Evolutionary conservation across 345 rosid genomes (phyloP), one percentile per base, ranked within the genome.

Genomic region (Citrus cavaleriei): DNA sequence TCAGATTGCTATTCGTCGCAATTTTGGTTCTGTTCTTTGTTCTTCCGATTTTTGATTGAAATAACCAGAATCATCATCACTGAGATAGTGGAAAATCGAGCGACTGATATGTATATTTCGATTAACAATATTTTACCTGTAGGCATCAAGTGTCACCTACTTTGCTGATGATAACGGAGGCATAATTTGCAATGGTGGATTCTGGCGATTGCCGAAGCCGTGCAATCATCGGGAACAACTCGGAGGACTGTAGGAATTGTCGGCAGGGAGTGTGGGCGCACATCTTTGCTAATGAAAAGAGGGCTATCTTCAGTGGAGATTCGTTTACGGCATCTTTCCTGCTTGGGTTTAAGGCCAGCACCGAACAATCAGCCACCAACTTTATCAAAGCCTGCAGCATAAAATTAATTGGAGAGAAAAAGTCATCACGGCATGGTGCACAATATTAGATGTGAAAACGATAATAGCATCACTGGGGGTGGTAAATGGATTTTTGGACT

Each of bases 201-300:
- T 94, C 99, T 10, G 97, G 95, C 34, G 98, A 97, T 42, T 94
- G 98, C 51, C 91, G 87, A 35, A 97, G 97, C 84, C 90, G 85
- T 49, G 88, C 91, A 1, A 96, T 89, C 78, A 91, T 93, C 0
- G 91, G 89, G 78, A 89, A 88, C 77, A 94, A 85, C 85, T 93
- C 98, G 0, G 98, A 93, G 28, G 95, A 87, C 35, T 88, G 88
- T 22, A 93, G 90, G 76, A 89, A 89, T 55, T 85, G 89, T 70
- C 92, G 84, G 90, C 99, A 96, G 27, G 92, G 89, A 61, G 80
- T 86, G 82, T 96, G 92, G 12, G 90, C 81, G 77, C 98, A 91
- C 98, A 96, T 94, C 88, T 96, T 96, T 18, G 93, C 97, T 83
- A 96, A 73, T 57, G 99, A 96, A 84, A 96, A 94, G 18, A 96